A percentile compares a stretch with the other conserved stretches of the same genome.
Evolutionary conservation across 2,329 filamentous ascomycete species (phyloP).

Genomic region (Nigrospora osmanthi): DNA sequence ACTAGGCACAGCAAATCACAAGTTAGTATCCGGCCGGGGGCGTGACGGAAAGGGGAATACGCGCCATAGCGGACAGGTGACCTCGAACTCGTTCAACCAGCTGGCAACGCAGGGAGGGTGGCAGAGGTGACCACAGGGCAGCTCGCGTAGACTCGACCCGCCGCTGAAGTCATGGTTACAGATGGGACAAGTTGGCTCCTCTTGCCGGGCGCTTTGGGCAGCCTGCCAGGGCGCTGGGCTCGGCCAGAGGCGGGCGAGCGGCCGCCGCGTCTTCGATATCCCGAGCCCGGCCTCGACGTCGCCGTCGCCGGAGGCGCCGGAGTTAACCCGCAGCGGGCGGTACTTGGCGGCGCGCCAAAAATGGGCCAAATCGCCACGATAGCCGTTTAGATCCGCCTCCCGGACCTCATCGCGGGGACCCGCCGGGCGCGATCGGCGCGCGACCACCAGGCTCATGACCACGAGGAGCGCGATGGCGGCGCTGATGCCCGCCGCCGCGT

Average conservation of each 20-base stretch:
- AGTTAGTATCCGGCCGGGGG: no score
- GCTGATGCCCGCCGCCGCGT: background rate
- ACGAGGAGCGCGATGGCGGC: background rate
- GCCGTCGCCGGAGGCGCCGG: no score
- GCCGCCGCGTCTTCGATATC: background rate
- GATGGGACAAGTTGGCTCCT: conserved; percentile 1
- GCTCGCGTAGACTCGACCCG: background rate
- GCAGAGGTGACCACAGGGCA: conserved; percentile 4
- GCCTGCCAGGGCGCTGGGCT: background rate
- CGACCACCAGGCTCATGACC: background rate
- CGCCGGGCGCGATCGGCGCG: background rate
- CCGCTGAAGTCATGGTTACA: conserved; percentile 2
- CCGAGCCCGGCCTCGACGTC: no score
- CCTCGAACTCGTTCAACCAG: conserved; percentile 6
- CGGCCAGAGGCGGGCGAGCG: background rate
- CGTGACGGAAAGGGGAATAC: background rate
- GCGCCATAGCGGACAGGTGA: conserved; percentile 5
- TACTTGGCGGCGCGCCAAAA: background rate
- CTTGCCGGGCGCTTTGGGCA: background rate
- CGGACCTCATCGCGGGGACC: background rate
- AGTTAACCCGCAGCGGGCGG: no score
- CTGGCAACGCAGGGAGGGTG: conserved; percentile 4
- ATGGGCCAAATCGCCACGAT: background rate
- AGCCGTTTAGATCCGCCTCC: background rate
- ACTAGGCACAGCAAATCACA: no score